Conservation (phyloP, 2,329 filamentous ascomycete genomes). For the Berkeleyomyces basicola region DNA sequence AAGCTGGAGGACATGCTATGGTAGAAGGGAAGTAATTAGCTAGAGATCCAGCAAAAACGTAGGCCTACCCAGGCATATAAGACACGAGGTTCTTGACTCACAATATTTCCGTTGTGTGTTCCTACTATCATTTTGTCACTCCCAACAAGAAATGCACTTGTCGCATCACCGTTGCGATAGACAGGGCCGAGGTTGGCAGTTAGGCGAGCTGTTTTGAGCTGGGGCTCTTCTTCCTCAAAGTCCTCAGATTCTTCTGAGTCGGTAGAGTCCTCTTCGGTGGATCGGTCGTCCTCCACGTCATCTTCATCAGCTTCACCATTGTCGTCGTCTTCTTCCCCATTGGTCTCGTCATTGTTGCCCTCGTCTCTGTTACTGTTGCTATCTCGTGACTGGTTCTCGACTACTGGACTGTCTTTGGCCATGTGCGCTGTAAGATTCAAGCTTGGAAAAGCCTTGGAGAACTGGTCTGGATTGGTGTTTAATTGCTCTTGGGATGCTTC, state of each 20-base stretch:
- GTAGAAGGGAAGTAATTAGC: constrained; percentile 17
- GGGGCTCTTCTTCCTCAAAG: constrained; percentile 83
- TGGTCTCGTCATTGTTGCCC: constrained; percentile 12
- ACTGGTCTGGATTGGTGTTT: background rate
- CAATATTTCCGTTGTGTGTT: constrained; percentile 92
- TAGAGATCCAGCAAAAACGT: background rate
- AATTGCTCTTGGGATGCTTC: background rate
- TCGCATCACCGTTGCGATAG: constrained; percentile 90
- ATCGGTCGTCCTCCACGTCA: constrained; percentile 24
- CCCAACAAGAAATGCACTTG: constrained; percentile 74
- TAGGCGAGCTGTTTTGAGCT: constrained; percentile 78
- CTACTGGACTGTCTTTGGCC: background rate
- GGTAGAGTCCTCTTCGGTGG: constrained; percentile 23
- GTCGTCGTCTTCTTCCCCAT: constrained; percentile 16
- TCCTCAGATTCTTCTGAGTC: constrained; percentile 57
- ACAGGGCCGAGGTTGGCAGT: constrained; percentile 64
- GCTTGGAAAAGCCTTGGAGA: background rate
- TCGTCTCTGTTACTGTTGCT: constrained; percentile 14
- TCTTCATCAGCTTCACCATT: constrained; percentile 20
- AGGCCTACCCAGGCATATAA: background rate
- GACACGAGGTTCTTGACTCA: constrained; percentile 28
- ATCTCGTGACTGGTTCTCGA: background rate
- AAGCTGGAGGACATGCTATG: constrained; percentile 67
- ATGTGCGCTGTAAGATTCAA: background rate
- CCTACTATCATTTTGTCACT: constrained; percentile 97